Evolutionary conservation across 2,329 filamentous ascomycete species (phyloP), one percentile per base, ranked within the genome.

Genomic region (Cladosporium sp.): DNA sequence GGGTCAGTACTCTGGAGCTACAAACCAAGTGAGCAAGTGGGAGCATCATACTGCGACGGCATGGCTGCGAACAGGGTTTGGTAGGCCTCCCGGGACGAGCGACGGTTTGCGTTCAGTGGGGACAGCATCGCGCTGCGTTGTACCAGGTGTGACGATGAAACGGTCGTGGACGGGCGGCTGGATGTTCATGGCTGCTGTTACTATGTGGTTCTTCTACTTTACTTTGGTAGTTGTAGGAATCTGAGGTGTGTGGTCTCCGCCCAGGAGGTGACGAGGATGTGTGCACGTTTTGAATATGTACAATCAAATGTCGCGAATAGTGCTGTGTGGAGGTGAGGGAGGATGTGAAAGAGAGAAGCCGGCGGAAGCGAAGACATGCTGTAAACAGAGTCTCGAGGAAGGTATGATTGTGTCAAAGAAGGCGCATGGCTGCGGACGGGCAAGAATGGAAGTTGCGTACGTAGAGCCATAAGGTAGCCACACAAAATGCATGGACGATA

Each of bases 31-130:
- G 3, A 10, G n/a, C 0, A 23, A 21, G 40, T 12, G n/a, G 7
- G 40, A 23, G n/a, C n/a, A 46, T 2, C 64, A 21, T 56, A 66
- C 64, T 35, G 64, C 64, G 16, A 66, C 57, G 23, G 33, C 26
- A 29, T 66, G 64, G 50, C 61, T 31, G 18, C 61, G 61, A n/a
- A 63, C 7, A 16, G 61, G 50, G 21, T 63, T 35, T 21, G 61
- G 50, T 44, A 46, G 10, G 50, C 50, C 50, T 33, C 26, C 35
- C 0, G 50, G 50, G 5, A 56, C 61, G n/a, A 63, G 61, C 16
- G 61, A 63, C 10, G 61, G 61, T 28, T 56, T 63, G 35, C 61
- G 61, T 5, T 11, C 50, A n/a, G 35, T 16, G 35, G 44, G 33
- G 11, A 40, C 55, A 14, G 29, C 64, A 33, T 44, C 56, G 18